These are phyloP conservation scores for Talaromyces marneffei DNA, from an alignment of 2,329 filamentous ascomycete genomes.

Conservation along the genomic window DNA sequence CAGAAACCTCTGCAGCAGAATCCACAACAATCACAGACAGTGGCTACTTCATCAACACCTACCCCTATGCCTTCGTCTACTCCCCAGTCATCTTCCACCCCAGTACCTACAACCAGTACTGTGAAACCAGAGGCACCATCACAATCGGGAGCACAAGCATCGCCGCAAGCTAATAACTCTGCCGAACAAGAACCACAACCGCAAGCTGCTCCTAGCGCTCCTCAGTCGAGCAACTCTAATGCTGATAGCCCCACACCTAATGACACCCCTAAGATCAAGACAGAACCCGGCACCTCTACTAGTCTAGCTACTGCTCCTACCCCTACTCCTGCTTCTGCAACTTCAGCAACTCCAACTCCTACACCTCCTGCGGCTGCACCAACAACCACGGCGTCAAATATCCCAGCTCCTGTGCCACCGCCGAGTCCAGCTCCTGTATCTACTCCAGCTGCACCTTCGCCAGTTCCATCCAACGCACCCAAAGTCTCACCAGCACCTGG, in stretches of 20 bases:
- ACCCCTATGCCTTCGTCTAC: neutral
- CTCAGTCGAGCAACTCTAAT: neutral
- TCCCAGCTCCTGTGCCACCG: neutral
- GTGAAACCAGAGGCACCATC: slow-evolving; percentile 7
- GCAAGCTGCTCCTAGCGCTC: neutral
- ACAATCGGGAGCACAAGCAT: slow-evolving; percentile 9
- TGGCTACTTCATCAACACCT: slow-evolving; percentile 6
- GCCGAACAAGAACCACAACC: neutral
- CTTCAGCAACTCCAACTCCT: slow-evolving; percentile 10
- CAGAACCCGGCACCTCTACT: slow-evolving; percentile 21
- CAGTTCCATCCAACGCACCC: slow-evolving; percentile 17
- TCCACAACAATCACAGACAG: neutral
- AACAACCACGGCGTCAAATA: neutral
- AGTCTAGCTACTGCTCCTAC: neutral
- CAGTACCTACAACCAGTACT: neutral
- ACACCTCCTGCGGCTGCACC: neutral
- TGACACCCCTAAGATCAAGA: slow-evolving; percentile 23
- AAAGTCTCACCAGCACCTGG: slow-evolving; percentile 22
- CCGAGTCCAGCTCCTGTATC: neutral
- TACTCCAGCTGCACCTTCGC: slow-evolving; percentile 9
- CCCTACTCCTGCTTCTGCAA: neutral
- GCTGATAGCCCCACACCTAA: neutral
- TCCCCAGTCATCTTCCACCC: slow-evolving; percentile 7
- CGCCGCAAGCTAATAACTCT: slow-evolving; percentile 14
- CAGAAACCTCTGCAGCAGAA: slow-evolving; percentile 4